Evolutionary conservation across 495 filamentous ascomycete genomes (phyloP), one percentile per base, ranked within the genome.

Genomic region (Xylaria bambusicola): DNA sequence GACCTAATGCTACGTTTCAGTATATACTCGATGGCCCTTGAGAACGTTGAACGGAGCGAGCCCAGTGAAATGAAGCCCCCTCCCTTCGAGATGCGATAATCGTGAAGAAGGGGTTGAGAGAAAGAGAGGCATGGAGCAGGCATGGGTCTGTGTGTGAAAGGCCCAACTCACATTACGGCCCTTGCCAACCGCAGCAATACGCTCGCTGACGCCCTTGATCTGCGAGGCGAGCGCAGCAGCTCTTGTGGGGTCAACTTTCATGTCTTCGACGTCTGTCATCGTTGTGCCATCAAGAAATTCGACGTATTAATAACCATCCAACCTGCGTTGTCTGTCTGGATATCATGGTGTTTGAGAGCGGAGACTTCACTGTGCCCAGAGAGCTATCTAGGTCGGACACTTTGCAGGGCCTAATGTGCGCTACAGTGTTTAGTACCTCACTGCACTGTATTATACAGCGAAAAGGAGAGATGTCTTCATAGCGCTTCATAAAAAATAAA

Each of bases 191-290:
- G 74, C 68, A 15, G 71, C 62, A 21, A 84, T 73, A 17, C 76
- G 71, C 60, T 78, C 74, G 17, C 64, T 71, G 24, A 84, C 78
- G 52, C 63, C 62, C 62, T 78, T 71, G 24, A 84, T 61, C 49
- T 80, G 73, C 12, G 77, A 75, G 27, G 75, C 59, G 31, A 84
- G 74, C 47, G 73, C 69, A 18, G 72, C 73, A 29, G 81, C 81
- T 65, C 82, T 66, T n/a, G 74, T 61, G 12, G 80, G 73, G 51
- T 82, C 78, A 55, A 82, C 64, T 55, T 78, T 82, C 81, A 83
- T 82, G 10, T 82, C 75, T 12, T 79, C 75, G 58, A 58, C 51
- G 29, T 72, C 70, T 41, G 66, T 66, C 75, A 79, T 78, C 23
- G 41, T 60, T 24, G 23, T 61, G 52, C 52, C 62, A 65, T 66